Evolutionary conservation across 805 yeast genomes (phyloP).

Genomic region (Kodamaea sagamina): DNA sequence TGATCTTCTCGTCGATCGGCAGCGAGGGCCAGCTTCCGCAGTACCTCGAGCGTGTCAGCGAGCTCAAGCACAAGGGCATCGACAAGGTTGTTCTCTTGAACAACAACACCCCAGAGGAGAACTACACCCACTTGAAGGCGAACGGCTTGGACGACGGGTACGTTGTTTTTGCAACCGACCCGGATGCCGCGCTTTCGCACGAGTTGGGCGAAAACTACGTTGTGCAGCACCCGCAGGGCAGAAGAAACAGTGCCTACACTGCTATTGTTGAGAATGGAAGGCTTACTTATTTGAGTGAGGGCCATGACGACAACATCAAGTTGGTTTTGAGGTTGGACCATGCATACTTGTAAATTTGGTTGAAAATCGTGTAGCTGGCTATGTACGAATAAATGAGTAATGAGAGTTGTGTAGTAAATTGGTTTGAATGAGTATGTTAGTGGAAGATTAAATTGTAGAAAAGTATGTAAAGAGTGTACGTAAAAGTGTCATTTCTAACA

Average conservation of each 20-base stretch:
- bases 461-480: no score
- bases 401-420: no score
- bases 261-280: conserved; percentile 23
- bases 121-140: conserved; percentile 15
- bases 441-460: no score
- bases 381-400: conserved; percentile 2
- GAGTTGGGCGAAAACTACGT: conserved; percentile 18
- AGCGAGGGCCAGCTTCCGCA: conserved; percentile 16
- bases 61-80: conserved; percentile 18
- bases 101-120: conserved; percentile 17
- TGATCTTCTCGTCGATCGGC: conserved; percentile 17
- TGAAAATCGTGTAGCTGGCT: conserved; percentile 2
- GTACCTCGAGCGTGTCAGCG: conserved; percentile 14
- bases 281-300: conserved; percentile 22
- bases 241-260: conserved; percentile 16
- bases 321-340: conserved; percentile 15
- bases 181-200: conserved; percentile 14
- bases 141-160: conserved; percentile 16
- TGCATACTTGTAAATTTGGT: conserved; percentile 12
- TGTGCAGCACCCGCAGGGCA: conserved; percentile 12
- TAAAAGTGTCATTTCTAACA: no score
- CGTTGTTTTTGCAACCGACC: conserved; percentile 19
- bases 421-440: no score
- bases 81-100: conserved; percentile 18
- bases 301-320: conserved; percentile 13